Base-by-base conservation (phyloP, 768 basidiomycete genomes). In the Neoboletus magnificus region DNA sequence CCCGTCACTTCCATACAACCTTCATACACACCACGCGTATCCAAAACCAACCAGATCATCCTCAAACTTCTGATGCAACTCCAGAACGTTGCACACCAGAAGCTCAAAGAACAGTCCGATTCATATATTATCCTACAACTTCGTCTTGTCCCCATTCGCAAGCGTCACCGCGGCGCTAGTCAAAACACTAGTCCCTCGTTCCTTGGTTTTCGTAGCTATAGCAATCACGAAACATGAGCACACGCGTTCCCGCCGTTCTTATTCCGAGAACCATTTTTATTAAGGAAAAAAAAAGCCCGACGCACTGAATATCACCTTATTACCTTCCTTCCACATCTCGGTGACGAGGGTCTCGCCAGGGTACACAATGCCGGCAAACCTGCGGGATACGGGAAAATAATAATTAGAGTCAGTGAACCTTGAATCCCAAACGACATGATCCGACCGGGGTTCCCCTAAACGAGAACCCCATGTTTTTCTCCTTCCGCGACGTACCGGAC, bases 271-370 rank as follows among this genome's bases (percentile, higher is more conserved):
- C 33, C 13, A 1, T 41, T 23, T 36, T 36, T 18, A n/a, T 4
- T 1, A 41, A 22, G 2, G n/a, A n/a, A 3, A 11, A n/a, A 15
- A 13, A 22, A 54, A 33, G 27, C 4, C 40, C n/a, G 11, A 81
- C 92, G 69, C 63, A 97, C 93, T 77, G 71, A 99, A 99, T 48
- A 98, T 85, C 52, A 98, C 86, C 73, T 86, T 97, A 57, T 80
- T 72, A 3, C 87, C 91, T 63, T 97, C 93, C 70, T 94, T 97
- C 97, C 97, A 99, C 96, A 98, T 98, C 69, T 92, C 86, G 0
- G 96, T 99, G 15, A 93, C 77, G 50, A 98, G 80, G 2, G 96
- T 98, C 73, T 98, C 94, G 0, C 95, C 96, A 2, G 96, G 97
- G 68, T 88, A 95, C 23, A 98, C 93, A 2, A 92, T 85, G 4